Percentiles rank a stretch among this genome's conserved stretches.
Conservation (phyloP, 495 filamentous ascomycete genomes). For the Clohesyomyces aquaticus region DNA sequence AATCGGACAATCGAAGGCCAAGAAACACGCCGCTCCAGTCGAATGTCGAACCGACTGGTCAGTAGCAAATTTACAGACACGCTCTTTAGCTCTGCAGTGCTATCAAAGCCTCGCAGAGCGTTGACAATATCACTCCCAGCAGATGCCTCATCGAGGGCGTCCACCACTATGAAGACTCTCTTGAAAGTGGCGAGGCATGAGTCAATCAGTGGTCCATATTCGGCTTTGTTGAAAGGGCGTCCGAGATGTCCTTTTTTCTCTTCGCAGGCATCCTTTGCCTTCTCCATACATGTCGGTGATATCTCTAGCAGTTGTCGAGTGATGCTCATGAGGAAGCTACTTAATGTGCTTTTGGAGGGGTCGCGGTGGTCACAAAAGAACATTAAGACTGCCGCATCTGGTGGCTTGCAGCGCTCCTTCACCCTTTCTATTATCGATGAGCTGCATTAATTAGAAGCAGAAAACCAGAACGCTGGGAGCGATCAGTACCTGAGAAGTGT, state of each 20-base stretch:
- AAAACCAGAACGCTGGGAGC: not conserved
- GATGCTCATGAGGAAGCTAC: not conserved
- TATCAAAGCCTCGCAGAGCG: not conserved
- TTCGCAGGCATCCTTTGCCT: constrained; percentile 8
- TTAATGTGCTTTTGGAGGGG: not conserved
- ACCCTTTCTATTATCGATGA: constrained; percentile 6
- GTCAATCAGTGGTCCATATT: constrained; percentile 2
- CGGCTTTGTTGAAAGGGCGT: constrained; percentile 1
- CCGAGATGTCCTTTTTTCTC: not conserved
- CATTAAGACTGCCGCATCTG: not conserved
- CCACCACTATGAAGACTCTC: constrained; percentile 1
- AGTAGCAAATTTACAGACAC: not conserved
- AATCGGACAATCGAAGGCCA: not conserved
- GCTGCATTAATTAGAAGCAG: not conserved
- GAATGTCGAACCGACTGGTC: constrained; percentile 11
- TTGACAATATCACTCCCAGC: not conserved
- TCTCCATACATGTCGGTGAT: constrained; percentile 3
- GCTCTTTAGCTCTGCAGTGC: not conserved
- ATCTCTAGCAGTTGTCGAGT: constrained; percentile 5
- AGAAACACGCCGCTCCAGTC: not conserved
- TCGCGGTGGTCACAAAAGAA: constrained; percentile 22
- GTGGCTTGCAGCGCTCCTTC: not conserved
- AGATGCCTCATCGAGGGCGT: constrained; percentile 12
- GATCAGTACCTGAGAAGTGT: constrained; percentile 9
- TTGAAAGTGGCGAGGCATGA: not conserved